A percentile compares a stretch with the other conserved stretches of the same genome.
These are phyloP conservation scores for Arthrobotrys iridis DNA, from an alignment of 2,329 filamentous ascomycete species.

Conservation along the genomic window DNA sequence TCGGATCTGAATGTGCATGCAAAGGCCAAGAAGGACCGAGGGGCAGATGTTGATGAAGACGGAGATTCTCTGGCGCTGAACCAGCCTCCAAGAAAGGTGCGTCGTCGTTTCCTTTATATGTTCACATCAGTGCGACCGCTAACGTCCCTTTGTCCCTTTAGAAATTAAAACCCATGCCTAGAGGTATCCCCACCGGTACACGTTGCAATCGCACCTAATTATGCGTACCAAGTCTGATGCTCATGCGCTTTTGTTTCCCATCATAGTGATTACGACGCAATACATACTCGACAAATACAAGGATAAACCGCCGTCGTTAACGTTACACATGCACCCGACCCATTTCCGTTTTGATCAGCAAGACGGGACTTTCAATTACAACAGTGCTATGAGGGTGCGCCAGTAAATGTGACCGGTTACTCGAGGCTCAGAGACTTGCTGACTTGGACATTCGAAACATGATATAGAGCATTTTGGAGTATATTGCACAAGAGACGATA, in stretches of 20 bases:
- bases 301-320: conserved; percentile 78
- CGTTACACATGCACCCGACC: conserved; percentile 83
- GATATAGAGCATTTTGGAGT: conserved; percentile 72
- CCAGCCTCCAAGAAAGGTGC: conserved; percentile 52
- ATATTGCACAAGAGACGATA: conserved; percentile 78
- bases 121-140: conserved; percentile 16
- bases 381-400: conserved; percentile 80
- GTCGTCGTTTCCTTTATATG: neutral
- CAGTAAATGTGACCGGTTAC: neutral
- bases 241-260: conserved; percentile 42
- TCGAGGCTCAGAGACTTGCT: neutral
- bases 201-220: conserved; percentile 39
- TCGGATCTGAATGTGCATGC: conserved; percentile 24
- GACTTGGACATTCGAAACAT: neutral
- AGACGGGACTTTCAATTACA: conserved; percentile 90
- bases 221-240: conserved; percentile 30
- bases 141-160: conserved; percentile 16
- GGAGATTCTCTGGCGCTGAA: conserved; percentile 39
- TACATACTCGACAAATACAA: conserved; percentile 86
- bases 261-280: conserved; percentile 74
- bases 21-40: conserved; percentile 47
- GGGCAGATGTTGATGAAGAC: conserved; percentile 47
- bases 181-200: conserved; percentile 55
- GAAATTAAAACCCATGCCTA: conserved; percentile 55
- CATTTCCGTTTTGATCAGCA: conserved; percentile 95